These are phyloP conservation scores for Debaryomyces nepalensis DNA, from an alignment of 1,139 yeast genomes.

Conservation along the genomic window DNA sequence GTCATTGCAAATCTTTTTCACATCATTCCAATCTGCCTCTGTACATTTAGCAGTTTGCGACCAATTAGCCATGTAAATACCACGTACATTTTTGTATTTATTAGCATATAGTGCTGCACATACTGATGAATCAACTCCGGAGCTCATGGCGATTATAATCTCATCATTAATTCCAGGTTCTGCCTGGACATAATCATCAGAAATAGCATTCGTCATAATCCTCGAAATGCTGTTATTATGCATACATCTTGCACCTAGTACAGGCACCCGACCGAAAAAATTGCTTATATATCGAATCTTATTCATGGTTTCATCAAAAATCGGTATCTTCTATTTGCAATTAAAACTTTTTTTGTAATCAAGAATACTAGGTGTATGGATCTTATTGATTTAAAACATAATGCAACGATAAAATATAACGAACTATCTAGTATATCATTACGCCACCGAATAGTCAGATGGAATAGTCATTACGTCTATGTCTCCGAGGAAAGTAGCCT, in stretches of 20 bases:
- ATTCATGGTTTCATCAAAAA: neutral
- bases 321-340: neutral
- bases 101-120: slow-evolving; percentile 74
- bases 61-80: slow-evolving; percentile 96
- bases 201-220: slow-evolving; percentile 4
- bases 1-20: slow-evolving; percentile 62
- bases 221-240: neutral
- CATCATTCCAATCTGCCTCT: slow-evolving; percentile 90
- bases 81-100: slow-evolving; percentile 61
- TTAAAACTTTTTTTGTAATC: neutral
- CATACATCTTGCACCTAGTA: neutral
- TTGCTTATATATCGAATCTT: neutral
- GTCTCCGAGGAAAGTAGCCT: too few species aligned
- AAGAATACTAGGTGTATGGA: neutral
- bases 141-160: slow-evolving; percentile 88
- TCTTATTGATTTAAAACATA: neutral
- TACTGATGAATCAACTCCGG: slow-evolving; percentile 95
- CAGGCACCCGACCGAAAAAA: neutral
- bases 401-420: too few species aligned
- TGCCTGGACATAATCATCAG: slow-evolving; percentile 35
- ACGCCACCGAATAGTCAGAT: too few species aligned
- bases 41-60: slow-evolving; percentile 69
- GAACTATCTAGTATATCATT: too few species aligned
- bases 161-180: slow-evolving; percentile 58
- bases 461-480: too few species aligned